Evolutionary conservation across 129 eudicot species (phyloP).

Genomic region (Lonicera japonica): DNA sequence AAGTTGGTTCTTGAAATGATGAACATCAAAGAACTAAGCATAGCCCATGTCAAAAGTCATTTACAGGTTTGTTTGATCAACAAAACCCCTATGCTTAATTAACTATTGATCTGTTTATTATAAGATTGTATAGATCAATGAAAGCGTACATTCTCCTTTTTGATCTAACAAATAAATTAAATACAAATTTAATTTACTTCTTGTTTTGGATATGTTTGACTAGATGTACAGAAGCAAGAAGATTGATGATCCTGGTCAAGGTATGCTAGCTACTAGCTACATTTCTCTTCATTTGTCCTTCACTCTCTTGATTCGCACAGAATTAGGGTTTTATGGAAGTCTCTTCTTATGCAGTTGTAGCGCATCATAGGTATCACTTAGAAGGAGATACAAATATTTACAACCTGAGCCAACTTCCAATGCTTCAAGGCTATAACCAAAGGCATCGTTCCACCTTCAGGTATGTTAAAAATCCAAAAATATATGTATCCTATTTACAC

Average conservation of each 20-base stretch:
- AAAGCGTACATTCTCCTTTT: neutral
- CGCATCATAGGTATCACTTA: slow-evolving; percentile 38
- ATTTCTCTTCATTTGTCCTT: neutral
- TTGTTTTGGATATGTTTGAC: slow-evolving; percentile 17
- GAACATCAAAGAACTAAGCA: slow-evolving; percentile 83
- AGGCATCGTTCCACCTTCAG: slow-evolving; percentile 31
- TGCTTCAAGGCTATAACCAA: slow-evolving; percentile 66
- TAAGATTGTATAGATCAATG: neutral
- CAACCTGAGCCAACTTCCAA: slow-evolving; percentile 71
- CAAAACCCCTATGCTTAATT: neutral
- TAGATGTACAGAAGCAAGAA: slow-evolving; percentile 95
- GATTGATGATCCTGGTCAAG: slow-evolving; percentile 66
- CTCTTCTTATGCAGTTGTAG: slow-evolving; percentile 14
- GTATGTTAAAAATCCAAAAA: slow-evolving; percentile 19
- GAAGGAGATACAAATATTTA: slow-evolving; percentile 68
- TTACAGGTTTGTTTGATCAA: slow-evolving; percentile 55
- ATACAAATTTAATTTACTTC: neutral
- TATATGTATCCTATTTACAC: no score
- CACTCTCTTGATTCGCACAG: neutral
- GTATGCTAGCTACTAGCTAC: slow-evolving; percentile 19
- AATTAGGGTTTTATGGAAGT: slow-evolving; percentile 16
- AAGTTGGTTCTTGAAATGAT: slow-evolving; percentile 84
- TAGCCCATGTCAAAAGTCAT: slow-evolving; percentile 98
- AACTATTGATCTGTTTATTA: neutral
- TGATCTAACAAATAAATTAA: neutral